phyloP scores from a whole-genome alignment of 495 filamentous ascomycete species.

The Talaromyces nanjingensis region DNA sequence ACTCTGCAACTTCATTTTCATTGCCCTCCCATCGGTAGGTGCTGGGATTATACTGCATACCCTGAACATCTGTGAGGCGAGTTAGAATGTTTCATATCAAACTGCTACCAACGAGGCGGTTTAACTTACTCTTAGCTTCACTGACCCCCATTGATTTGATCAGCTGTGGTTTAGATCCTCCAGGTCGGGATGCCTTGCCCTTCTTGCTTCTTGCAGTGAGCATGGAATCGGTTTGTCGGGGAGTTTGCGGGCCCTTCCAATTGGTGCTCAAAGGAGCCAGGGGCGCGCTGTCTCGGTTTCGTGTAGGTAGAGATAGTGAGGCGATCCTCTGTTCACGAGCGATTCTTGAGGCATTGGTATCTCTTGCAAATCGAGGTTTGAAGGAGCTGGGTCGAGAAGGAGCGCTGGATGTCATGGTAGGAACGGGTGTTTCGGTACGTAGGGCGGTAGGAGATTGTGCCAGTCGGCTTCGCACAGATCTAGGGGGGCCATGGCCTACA shows the following conservation, averaged over 20 bases:
- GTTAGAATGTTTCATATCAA: constrained; percentile 18
- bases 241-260: constrained; percentile 68
- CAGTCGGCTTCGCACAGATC: constrained; percentile 53
- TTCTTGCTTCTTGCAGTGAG: constrained; percentile 45
- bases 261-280: constrained; percentile 64
- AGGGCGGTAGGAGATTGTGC: constrained; percentile 42
- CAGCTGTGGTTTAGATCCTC: constrained; percentile 58
- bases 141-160: constrained; percentile 63
- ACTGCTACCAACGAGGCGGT: neutral
- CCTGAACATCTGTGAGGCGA: constrained; percentile 62
- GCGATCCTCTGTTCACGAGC: constrained; percentile 80
- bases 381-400: constrained; percentile 37
- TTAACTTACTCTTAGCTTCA: constrained; percentile 58
- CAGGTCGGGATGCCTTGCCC: constrained; percentile 40
- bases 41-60: constrained; percentile 88
- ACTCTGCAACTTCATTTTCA: constrained; percentile 70
- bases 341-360: constrained; percentile 84
- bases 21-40: constrained; percentile 93
- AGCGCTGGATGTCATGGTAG: constrained; percentile 42
- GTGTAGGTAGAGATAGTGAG: constrained; percentile 30
- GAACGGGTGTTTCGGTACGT: constrained; percentile 44
- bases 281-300: constrained; percentile 43
- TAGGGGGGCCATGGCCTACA: constrained; percentile 59
- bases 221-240: constrained; percentile 39
- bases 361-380: constrained; percentile 82